phyloP scores from a whole-genome alignment of 2,329 filamentous ascomycete genomes.

The Arthrobotrys pseudoclavata region DNA sequence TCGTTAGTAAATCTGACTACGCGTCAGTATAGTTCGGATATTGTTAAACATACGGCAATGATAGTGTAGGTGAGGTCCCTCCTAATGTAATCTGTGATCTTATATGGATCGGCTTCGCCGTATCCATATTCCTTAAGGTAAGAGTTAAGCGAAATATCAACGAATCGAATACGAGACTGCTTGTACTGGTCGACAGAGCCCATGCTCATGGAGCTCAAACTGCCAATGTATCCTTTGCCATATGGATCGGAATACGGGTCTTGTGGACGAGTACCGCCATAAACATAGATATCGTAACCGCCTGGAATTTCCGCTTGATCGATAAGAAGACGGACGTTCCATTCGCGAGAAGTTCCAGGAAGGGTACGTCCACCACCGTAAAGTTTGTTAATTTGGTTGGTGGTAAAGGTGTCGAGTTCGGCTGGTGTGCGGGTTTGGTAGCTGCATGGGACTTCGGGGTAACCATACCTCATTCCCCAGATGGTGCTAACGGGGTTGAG shows the following conservation, averaged over 20 bases:
- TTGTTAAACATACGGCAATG: conserved; percentile 50
- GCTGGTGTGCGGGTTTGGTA: conserved; percentile 26
- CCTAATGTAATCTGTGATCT: conserved; percentile 47
- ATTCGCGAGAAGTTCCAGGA: conserved; percentile 57
- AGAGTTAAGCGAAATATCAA: conserved; percentile 46
- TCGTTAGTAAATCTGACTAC: conserved; percentile 8
- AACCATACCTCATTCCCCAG: conserved; percentile 55
- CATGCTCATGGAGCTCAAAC: conserved; percentile 55
- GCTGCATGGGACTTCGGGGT: conserved; percentile 58
- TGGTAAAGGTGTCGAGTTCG: conserved; percentile 58
- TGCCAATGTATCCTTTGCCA: conserved; percentile 54
- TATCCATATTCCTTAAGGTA: conserved; percentile 53
- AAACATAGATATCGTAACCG: conserved; percentile 59
- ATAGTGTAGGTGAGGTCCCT: conserved; percentile 52
- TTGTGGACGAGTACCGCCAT: conserved; percentile 52
- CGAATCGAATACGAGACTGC: conserved; percentile 49
- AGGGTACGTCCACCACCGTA: conserved; percentile 54
- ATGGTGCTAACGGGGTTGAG: conserved; percentile 51
- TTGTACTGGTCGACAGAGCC: conserved; percentile 50
- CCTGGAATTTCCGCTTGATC: conserved; percentile 61
- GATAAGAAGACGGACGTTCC: conserved; percentile 61
- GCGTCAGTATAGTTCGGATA: background rate
- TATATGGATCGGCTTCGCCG: conserved; percentile 42
- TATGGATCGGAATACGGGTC: conserved; percentile 56
- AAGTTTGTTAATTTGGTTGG: conserved; percentile 58